Base-by-base conservation (phyloP, 2,329 filamentous ascomycete species). In the Penicillium sp. region DNA sequence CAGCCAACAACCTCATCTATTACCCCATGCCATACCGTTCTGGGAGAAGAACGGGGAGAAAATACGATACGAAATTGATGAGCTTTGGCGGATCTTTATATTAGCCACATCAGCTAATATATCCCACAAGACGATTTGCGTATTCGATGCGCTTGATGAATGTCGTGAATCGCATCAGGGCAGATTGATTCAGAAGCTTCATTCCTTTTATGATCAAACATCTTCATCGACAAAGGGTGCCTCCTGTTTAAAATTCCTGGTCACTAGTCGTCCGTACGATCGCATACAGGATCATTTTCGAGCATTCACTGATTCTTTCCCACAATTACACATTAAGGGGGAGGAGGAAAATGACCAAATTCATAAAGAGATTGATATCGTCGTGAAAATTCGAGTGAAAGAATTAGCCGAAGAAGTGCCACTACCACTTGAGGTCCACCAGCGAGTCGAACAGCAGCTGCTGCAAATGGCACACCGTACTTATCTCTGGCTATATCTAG, bases 401-500 rank as follows among this genome's bases (percentile, higher is more conserved):
- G 52, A 65, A 18, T 27, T 65, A 1, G 54, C 56, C 1, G 7
- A 58, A 18, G 43, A 1, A 35, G 35, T 14, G n/a, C 0, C 0
- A 14, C 37, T 64, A 3, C 51, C 57, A 43, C 8, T 0, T 7
- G 26, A 54, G 2, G 8, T 46, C 3, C 5, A 54, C 2, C 31
- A 59, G 14, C 40, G 23, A 29, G 6, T 64, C 5, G 49, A 64
- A 27, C 2, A 57, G 1, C 45, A 61, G 25, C 60, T 65, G 27
- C 49, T 60, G 14, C 14, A 55, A 41, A 62, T 64, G 55, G 22
- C 60, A 47, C 47, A 62, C 31, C 58, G 61, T 14, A 66, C 58
- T 1, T 65, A 66, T 54, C 58, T 65, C 5, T 66, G 54, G 64
- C 26, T 65, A 56, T 12, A 62, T 41, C 12, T 65, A 37, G 57